phyloP scores from a whole-genome alignment of 371 early-diverging fungal genomes.

The Gilbertella persicaria region DNA sequence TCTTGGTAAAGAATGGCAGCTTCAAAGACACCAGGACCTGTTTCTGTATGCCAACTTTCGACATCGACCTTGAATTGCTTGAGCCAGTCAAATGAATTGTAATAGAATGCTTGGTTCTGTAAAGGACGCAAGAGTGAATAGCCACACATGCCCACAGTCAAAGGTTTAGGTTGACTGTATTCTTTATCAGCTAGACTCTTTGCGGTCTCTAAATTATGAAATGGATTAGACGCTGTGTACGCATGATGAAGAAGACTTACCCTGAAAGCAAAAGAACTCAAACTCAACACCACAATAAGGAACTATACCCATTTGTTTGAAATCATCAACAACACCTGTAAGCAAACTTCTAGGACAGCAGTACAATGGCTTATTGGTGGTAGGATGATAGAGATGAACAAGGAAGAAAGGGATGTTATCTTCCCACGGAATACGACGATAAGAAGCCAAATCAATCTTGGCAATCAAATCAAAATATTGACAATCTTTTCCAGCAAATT shows the following conservation, averaged over 20 bases:
- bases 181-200: conserved; percentile 63
- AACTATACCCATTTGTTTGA: conserved; percentile 49
- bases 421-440: conserved; percentile 79
- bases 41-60: conserved; percentile 85
- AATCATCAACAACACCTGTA: conserved; percentile 51
- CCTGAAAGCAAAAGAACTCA: conserved; percentile 85
- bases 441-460: conserved; percentile 66
- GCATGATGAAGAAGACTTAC: conserved; percentile 48
- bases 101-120: conserved; percentile 71
- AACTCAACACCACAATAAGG: conserved; percentile 78
- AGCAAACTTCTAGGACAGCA: conserved; percentile 72
- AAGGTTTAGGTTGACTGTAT: conserved; percentile 49
- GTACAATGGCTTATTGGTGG: conserved; percentile 52
- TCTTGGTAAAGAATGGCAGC: conserved; percentile 72
- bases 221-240: too few relatives aligned
- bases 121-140: conserved; percentile 77
- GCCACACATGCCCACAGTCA: conserved; percentile 86
- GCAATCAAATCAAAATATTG: conserved; percentile 73
- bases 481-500: conserved; percentile 31
- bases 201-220: conserved; percentile 66
- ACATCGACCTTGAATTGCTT: conserved; percentile 64
- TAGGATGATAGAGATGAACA: conserved; percentile 66
- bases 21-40: conserved; percentile 87
- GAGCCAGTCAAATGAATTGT: conserved; percentile 71
- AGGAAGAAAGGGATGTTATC: conserved; percentile 76